Percentiles rank a stretch among this genome's conserved stretches.
Conservation (phyloP, 345 rosid species). For the Linum usitatissimum region DNA sequence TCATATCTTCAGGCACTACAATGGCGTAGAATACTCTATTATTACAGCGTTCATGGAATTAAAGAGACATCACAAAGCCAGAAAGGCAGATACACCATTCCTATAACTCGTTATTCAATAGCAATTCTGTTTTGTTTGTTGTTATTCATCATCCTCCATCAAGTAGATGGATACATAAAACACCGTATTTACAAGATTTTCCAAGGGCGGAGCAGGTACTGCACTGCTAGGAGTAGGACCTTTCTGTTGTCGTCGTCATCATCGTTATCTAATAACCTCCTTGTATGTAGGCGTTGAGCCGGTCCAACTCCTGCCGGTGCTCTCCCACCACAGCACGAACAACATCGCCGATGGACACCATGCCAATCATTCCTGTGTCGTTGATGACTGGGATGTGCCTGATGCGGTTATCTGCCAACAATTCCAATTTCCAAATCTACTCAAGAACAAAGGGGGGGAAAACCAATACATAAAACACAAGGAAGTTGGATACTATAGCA, state of each 20-base stretch:
- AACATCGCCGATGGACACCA: constrained; percentile 98
- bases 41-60: too few relatives aligned
- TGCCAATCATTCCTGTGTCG: constrained; percentile 77
- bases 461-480: not conserved
- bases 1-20: too few relatives aligned
- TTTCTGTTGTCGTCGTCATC: constrained; percentile 7
- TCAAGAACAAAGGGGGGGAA: not conserved
- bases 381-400: constrained; percentile 89
- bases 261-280: constrained; percentile 72
- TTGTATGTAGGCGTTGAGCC: constrained; percentile 80
- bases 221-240: too few relatives aligned
- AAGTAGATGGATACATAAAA: too few relatives aligned
- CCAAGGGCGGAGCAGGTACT: too few relatives aligned
- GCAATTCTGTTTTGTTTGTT: too few relatives aligned
- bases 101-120: too few relatives aligned
- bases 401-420: constrained; percentile 68
- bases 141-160: too few relatives aligned
- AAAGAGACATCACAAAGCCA: too few relatives aligned
- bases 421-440: not conserved
- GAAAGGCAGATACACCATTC: too few relatives aligned
- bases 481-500: not conserved
- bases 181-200: too few relatives aligned
- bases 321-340: constrained; percentile 96
- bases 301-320: constrained; percentile 84
- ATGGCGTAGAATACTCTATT: too few relatives aligned